These are phyloP conservation scores for Alternaria alternata DNA, from an alignment of 2,329 filamentous ascomycete genomes.

Conservation along the genomic window DNA sequence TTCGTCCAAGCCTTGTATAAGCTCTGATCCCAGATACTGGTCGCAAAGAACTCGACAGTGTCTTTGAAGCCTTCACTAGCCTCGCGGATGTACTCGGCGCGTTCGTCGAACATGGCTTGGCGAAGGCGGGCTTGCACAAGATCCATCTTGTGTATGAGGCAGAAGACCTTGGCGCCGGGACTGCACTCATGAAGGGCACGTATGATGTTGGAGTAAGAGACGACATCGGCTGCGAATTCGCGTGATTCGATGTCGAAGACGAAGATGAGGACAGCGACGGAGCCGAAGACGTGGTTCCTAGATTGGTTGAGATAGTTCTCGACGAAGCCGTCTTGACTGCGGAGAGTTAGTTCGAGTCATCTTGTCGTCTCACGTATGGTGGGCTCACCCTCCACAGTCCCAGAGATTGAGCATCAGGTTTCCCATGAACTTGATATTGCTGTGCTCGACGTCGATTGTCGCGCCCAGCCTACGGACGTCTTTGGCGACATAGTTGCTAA, in stretches of 20 bases:
- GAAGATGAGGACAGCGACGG: constrained; percentile 96
- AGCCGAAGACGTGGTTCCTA: constrained; percentile 94
- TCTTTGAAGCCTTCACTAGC: constrained; percentile 75
- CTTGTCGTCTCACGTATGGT: background rate
- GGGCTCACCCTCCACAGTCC: constrained; percentile 87
- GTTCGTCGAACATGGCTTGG: constrained; percentile 83
- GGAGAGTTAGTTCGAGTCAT: constrained; percentile 15
- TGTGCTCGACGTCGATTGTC: constrained; percentile 98
- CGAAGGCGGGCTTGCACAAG: constrained; percentile 83
- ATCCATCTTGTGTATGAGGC: constrained; percentile 99
- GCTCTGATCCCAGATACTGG: constrained; percentile 98
- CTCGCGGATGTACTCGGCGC: constrained; percentile 76
- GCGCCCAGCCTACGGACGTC: constrained; percentile 92
- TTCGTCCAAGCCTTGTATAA: constrained; percentile 98
- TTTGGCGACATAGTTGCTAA: constrained; percentile 97
- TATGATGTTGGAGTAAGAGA: constrained; percentile 91
- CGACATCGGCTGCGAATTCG: constrained; percentile 90
- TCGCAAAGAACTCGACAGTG: constrained; percentile 82
- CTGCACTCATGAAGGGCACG: constrained; percentile 88
- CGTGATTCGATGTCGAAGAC: constrained; percentile 98
- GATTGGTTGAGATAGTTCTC: constrained; percentile 98
- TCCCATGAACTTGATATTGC: constrained; percentile 97
- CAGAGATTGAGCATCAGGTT: constrained; percentile 97
- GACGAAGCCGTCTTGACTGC: constrained; percentile 94
- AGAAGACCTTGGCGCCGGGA: constrained; percentile 82